phyloP scores from a whole-genome alignment of 805 yeast genomes.

The Candida orba region DNA sequence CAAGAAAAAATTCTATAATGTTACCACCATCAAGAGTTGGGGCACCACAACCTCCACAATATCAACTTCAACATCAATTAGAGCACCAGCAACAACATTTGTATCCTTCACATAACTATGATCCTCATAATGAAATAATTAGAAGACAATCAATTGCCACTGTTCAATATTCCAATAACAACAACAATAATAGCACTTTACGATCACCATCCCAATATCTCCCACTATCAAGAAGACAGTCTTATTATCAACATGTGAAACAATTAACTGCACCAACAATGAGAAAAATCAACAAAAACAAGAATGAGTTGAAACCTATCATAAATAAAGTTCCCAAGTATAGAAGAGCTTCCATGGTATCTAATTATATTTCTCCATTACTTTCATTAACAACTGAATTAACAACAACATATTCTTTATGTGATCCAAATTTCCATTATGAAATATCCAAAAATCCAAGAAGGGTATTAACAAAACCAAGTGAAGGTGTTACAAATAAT shows the following conservation, averaged over 20 bases:
- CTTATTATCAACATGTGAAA: constrained; percentile 25
- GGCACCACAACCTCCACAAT: constrained; percentile 33
- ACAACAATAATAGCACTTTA: constrained; percentile 11
- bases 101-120: constrained; percentile 19
- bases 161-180: constrained; percentile 13
- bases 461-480: constrained; percentile 87
- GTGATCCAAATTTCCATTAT: constrained; percentile 81
- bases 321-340: constrained; percentile 58
- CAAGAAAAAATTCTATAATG: constrained; percentile 23
- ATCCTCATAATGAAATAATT: constrained; percentile 22
- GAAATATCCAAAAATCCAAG: constrained; percentile 82
- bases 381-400: constrained; percentile 71
- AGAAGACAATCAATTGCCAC: constrained; percentile 33
- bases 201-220: constrained; percentile 8
- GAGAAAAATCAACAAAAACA: constrained; percentile 29
- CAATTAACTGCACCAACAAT: constrained; percentile 43
- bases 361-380: constrained; percentile 68
- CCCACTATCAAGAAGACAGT: constrained; percentile 16
- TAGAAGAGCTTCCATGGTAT: constrained; percentile 59
- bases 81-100: constrained; percentile 1
- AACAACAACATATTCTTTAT: constrained; percentile 73
- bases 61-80: not conserved
- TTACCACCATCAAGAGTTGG: constrained; percentile 40
- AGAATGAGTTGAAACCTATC: constrained; percentile 53
- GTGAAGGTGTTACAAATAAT: constrained; percentile 70